Base-by-base conservation (phyloP, 805 yeast genomes). In the Saccharomyces mikatae region DNA sequence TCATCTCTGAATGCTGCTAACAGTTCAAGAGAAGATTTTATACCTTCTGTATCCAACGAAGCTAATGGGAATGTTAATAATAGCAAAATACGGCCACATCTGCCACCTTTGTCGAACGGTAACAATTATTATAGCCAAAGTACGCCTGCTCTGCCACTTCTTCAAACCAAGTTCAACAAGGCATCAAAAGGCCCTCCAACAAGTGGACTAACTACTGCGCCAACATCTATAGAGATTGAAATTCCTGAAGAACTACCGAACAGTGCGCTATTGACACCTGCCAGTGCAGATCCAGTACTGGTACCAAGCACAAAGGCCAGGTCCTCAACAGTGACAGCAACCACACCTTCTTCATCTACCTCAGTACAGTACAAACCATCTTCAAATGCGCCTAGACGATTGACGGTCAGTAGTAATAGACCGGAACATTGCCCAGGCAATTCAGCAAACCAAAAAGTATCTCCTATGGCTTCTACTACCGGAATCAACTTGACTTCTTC, bases 141-240 rank as follows among this genome's bases (percentile, higher is more conserved):
- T 48, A 57, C 71, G 1, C 58, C 68, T 29, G 60, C 63, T 8
- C 50, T 68, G 47, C 71, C 70, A 3, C 56, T 53, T 29, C 48
- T 68, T 30, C 68, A 65, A 58, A 67, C 70, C 4, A 63, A 62
- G 41, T 65, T 67, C 47, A 60, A 46, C 46, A 64, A 63, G 28
- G 49, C 62, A 0, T 31, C 56, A 4, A 54, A 52, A 48, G 70
- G 65, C 2, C 44, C 44, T 2, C 64, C 67, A 1, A 52, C 59
- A 4, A 66, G 65, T 52, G 60, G 69, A 2, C 57, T 59, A n/a
- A 71, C 74, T 5, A 65, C 80, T 44, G 73, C 74, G 17, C 77
- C 80, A 9, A 79, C 86, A 0, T 86, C 89, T 1, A 75, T 85
- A 2, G 79, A 79, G 56, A 80, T 79, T 56, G 91, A 86, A 65